These are phyloP conservation scores for Lonicera japonica DNA, from an alignment of 129 eudicot species.

Conservation along the genomic window DNA sequence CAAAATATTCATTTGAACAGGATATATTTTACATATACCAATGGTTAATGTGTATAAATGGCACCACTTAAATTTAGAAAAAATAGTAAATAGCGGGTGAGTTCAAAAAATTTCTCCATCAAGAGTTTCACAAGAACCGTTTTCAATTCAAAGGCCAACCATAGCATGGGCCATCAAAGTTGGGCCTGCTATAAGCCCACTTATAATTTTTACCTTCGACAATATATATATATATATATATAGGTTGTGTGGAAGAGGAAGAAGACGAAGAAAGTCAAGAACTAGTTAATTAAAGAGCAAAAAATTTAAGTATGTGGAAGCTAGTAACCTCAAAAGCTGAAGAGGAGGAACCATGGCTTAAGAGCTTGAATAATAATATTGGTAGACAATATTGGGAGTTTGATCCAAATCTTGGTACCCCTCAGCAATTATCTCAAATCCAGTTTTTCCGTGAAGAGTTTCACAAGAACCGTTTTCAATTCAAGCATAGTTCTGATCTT, in stretches of 20 bases:
- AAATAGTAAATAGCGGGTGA: no score
- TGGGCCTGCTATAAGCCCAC: no score
- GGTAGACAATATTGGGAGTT: constrained; percentile 32
- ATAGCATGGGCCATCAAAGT: no score
- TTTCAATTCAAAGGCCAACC: constrained; percentile 5
- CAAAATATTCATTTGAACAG: no score
- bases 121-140: constrained; percentile 13
- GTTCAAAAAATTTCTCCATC: no score
- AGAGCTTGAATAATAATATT: constrained; percentile 12
- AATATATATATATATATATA: no score
- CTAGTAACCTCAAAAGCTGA: constrained; percentile 9
- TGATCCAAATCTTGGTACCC: constrained; percentile 10
- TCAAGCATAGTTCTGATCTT: constrained; percentile 22
- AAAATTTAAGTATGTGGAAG: constrained; percentile 25
- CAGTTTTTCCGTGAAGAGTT: constrained; percentile 11
- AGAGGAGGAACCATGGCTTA: constrained; percentile 22
- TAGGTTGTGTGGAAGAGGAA: no score
- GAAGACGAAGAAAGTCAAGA: background rate
- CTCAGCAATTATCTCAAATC: constrained; percentile 9
- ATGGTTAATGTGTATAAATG: no score
- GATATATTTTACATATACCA: no score
- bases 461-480: constrained; percentile 9
- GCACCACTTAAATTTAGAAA: no score
- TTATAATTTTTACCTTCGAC: no score
- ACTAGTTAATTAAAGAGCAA: background rate